A percentile compares a stretch with the other conserved stretches of the same genome.
Conservation (phyloP, 768 basidiomycete species). For the Cystoderma amianthinum region DNA sequence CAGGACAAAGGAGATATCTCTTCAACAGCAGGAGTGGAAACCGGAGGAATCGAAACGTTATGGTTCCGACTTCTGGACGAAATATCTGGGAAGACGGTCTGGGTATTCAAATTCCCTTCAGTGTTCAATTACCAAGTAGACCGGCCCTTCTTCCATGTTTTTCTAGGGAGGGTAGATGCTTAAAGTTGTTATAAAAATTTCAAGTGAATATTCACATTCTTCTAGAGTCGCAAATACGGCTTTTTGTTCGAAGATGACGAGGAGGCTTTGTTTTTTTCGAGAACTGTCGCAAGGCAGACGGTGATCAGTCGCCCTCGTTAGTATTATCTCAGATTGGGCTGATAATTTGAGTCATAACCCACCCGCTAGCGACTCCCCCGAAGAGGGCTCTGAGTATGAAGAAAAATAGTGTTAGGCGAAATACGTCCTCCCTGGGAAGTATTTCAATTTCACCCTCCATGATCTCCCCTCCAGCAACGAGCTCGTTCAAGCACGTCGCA, state of each 20-base stretch:
- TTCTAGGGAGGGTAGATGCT: conserved; percentile 73
- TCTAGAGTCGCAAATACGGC: conserved; percentile 44
- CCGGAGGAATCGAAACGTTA: conserved; percentile 18
- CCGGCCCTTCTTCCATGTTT: conserved; percentile 88
- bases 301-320: conserved; percentile 5
- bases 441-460: conserved; percentile 27
- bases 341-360: conserved; percentile 3
- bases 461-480: conserved; percentile 52
- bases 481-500: conserved; percentile 60
- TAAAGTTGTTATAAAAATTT: conserved; percentile 24
- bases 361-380: conserved; percentile 8
- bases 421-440: conserved; percentile 9
- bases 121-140: conserved; percentile 72
- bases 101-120: conserved; percentile 60
- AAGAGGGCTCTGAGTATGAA: conserved; percentile 21
- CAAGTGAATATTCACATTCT: conserved; percentile 50
- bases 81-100: conserved; percentile 50
- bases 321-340: conserved; percentile 1
- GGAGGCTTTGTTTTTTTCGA: conserved; percentile 34
- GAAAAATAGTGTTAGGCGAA: conserved; percentile 24
- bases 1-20: conserved; percentile 23
- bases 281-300: conserved; percentile 26
- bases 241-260: conserved; percentile 45
- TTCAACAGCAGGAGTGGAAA: conserved; percentile 11
- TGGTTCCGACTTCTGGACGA: conserved; percentile 65